Evolutionary conservation across 805 yeast genomes (phyloP), one percentile per base, ranked within the genome.

Genomic region (Saccharomycopsis sp.): DNA sequence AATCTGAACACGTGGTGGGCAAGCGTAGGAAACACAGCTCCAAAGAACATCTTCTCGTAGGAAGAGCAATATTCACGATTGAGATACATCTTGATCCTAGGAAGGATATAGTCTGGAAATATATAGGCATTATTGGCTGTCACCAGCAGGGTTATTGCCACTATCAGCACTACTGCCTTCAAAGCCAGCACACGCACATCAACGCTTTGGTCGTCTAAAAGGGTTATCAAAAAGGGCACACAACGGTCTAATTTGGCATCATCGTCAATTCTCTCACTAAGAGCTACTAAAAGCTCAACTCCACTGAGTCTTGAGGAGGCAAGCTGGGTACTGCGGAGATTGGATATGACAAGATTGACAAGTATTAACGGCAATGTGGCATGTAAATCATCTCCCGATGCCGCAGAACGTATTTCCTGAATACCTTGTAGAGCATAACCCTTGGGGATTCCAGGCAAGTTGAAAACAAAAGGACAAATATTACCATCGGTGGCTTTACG

Each of bases 161-260:
- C 70, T 1, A 94, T 70, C 46, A 89, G 91, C 0, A 95, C 82
- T 51, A 89, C 66, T 1, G 84, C 73, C 51, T 81, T 74, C 5
- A 94, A 64, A 0, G 96, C 88, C 2, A 82, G 73, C 1, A 83
- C 78, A 55, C 85, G 87, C 2, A 90, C 94, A 51, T 77, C 79
- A 0, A 82, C 76, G 18, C 84, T 77, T 0, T 77, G 72, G 60
- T 89, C 96, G 54, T 87, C 90, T 14, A 91, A 68, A 55, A 90
- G 74, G n/a, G 82, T 73, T 21, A 89, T 79, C 23, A 94, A 68
- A 66, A 86, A 89, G 0, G 99, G 98, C 23, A 94, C 69, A 34
- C 90, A 82, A 51, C 97, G 72, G 68, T 94, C 97, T 46, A 94
- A 73, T 67, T 91, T 92, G 15, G 84, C 84, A 57, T 88, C 96